phyloP scores from a whole-genome alignment of 768 basidiomycete genomes.

The Gymnopilus junonius region DNA sequence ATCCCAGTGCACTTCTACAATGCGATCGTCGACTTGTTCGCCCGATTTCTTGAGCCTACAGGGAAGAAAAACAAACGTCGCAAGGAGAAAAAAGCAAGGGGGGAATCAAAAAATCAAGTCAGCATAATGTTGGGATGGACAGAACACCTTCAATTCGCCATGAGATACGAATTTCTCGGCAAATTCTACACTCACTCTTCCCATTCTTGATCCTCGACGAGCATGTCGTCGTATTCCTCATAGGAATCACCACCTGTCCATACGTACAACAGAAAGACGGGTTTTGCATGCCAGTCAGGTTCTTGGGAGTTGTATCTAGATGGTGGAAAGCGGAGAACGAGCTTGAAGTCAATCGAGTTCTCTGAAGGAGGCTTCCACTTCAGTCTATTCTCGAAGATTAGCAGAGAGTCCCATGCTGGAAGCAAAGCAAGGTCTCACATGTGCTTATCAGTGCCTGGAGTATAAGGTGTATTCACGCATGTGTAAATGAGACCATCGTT shows the following conservation, averaged over 20 bases:
- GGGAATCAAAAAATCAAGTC: constrained; percentile 3
- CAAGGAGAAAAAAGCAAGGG: neutral
- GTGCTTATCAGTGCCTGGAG: constrained; percentile 82
- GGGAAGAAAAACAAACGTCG: neutral
- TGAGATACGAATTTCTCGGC: constrained; percentile 20
- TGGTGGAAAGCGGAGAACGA: constrained; percentile 92
- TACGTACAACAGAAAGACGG: constrained; percentile 80
- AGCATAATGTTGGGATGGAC: constrained; percentile 6
- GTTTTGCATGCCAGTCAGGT: constrained; percentile 86
- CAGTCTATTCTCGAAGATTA: constrained; percentile 53
- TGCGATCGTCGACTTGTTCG: constrained; percentile 91
- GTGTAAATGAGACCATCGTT: constrained; percentile 98
- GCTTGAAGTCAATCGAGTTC: constrained; percentile 97
- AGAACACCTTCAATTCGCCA: constrained; percentile 6
- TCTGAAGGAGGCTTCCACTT: constrained; percentile 99
- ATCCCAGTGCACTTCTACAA: constrained; percentile 96
- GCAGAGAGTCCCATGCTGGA: constrained; percentile 1
- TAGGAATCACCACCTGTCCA: constrained; percentile 85
- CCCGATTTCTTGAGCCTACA: constrained; percentile 79
- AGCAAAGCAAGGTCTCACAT: constrained; percentile 61
- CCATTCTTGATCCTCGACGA: constrained; percentile 91
- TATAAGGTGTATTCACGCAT: constrained; percentile 82
- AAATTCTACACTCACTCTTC: constrained; percentile 64
- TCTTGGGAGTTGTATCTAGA: constrained; percentile 48
- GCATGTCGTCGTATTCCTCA: constrained; percentile 85